Base-by-base conservation (phyloP, 768 basidiomycete genomes). In the Melanogaster broomeanus region DNA sequence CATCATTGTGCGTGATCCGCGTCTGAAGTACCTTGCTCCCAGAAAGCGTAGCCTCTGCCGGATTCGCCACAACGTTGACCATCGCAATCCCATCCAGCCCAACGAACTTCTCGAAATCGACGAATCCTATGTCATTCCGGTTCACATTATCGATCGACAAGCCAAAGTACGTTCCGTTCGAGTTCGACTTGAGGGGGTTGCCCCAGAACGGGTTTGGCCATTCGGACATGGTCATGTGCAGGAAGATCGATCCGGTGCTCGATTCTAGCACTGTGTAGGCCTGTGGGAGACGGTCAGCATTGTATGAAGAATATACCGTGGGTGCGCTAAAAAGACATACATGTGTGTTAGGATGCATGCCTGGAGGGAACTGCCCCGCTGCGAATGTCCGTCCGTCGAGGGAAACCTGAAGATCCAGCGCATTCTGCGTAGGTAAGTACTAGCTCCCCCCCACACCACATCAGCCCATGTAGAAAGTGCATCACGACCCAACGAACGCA, bases 61-160 rank as follows among this genome's bases (percentile, higher is more conserved):
- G 78, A 62, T 98, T 97, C 7, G 87, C 71, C 7, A 99, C 93
- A 33, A 98, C 62, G 62, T 99, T 99, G 59, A 95, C 80, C 42
- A 99, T 72, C 6, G 96, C 96, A 56, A 99, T 96, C 0, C 97
- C 97, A 66, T 98, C 95, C 43, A 99, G 71, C 10, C 94, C 95
- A 49, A 89, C 83, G 80, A 98, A 88, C 77, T 98, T 99, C 74
- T 99, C 97, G 59, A 98, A 99, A 68, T 99, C 96, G 28, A 93
- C 95, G 62, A 80, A 98, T 5, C 97, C 97, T 0, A 73, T 65
- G 0, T 82, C 73, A 65, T 99, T 87, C n/a, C 97, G 82, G 68
- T 98, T 98, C 49, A 90, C 97, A 60, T 93, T 79, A 59, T 91
- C 88, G 34, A 90, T 62, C 1, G 94, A 91, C 11, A 94, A 67